Conservation (phyloP, 495 filamentous ascomycete genomes). For the Penicillium manginii region DNA sequence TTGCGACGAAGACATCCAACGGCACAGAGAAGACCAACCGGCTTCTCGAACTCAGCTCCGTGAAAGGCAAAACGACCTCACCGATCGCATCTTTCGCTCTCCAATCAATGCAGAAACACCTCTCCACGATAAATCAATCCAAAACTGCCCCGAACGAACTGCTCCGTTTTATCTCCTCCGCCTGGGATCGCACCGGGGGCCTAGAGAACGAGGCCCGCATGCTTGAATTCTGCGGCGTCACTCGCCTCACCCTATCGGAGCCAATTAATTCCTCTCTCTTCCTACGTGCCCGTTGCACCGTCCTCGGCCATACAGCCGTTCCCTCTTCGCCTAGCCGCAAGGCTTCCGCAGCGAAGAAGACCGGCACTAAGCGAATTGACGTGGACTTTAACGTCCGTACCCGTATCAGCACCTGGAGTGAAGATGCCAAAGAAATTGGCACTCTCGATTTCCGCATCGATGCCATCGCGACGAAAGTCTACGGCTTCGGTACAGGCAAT, state of each 20-base stretch:
- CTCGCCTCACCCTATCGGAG: slow-evolving; percentile 42
- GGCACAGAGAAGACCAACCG: slow-evolving; percentile 23
- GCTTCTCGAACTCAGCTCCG: slow-evolving; percentile 35
- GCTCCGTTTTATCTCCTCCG: slow-evolving; percentile 42
- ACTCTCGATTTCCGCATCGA: slow-evolving; percentile 44
- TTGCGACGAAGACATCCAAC: slow-evolving; percentile 36
- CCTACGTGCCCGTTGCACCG: slow-evolving; percentile 45
- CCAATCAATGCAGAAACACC: slow-evolving; percentile 39
- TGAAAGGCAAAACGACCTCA: slow-evolving; percentile 30
- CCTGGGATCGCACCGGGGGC: slow-evolving; percentile 43
- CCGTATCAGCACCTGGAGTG: slow-evolving; percentile 18
- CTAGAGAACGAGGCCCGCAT: slow-evolving; percentile 52
- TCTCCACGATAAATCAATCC: slow-evolving; percentile 38
- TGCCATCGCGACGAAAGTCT: slow-evolving; percentile 48
- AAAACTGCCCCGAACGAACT: slow-evolving; percentile 39
- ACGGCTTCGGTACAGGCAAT: slow-evolving; percentile 43
- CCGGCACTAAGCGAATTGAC: slow-evolving; percentile 36
- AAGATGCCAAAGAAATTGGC: slow-evolving; percentile 27
- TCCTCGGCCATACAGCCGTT: slow-evolving; percentile 32
- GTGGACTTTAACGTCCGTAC: slow-evolving; percentile 48
- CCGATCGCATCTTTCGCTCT: slow-evolving; percentile 43
- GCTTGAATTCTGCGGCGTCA: slow-evolving; percentile 52
- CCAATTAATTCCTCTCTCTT: slow-evolving; percentile 30
- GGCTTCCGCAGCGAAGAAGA: slow-evolving; percentile 22
- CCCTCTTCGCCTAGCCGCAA: slow-evolving; percentile 24